These are phyloP conservation scores for Verticillium klebahnii DNA, from an alignment of 2,329 filamentous ascomycete genomes.

Conservation along the genomic window DNA sequence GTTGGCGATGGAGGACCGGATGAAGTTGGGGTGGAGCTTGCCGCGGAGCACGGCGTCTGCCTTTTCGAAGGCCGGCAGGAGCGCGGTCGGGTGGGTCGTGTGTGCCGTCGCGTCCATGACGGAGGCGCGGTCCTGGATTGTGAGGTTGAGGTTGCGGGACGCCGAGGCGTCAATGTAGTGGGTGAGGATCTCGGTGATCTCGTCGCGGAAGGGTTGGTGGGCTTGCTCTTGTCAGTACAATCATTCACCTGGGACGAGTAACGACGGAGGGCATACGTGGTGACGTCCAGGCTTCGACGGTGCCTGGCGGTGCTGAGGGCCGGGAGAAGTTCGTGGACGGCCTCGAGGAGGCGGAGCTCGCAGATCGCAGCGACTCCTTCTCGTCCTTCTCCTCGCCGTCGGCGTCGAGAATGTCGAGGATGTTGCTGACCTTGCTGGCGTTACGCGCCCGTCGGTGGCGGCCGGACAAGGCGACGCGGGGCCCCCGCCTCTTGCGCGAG, in stretches of 20 bases:
- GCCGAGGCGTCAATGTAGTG: constrained; percentile 32
- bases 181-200: constrained; percentile 28
- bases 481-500: constrained; percentile 3
- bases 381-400: constrained; percentile 5
- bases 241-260: not conserved
- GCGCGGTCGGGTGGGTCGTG: constrained; percentile 40
- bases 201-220: constrained; percentile 34
- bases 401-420: constrained; percentile 14
- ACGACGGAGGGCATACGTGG: not conserved
- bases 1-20: constrained; percentile 31
- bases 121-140: constrained; percentile 28
- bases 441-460: constrained; percentile 9
- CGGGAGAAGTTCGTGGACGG: not conserved
- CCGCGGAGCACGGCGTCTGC: constrained; percentile 30
- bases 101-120: constrained; percentile 33
- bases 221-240: not conserved
- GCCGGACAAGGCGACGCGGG: constrained; percentile 1
- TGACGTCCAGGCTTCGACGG: not conserved
- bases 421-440: constrained; percentile 12
- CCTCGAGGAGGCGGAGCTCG: not conserved
- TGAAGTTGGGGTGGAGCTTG: constrained; percentile 33
- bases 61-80: constrained; percentile 31
- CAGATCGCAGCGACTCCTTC: not conserved
- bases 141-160: constrained; percentile 31
- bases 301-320: not conserved